A percentile compares a stretch with the other conserved stretches of the same genome.
These are phyloP conservation scores for Talaromyces funiculosus DNA, from an alignment of 2,329 filamentous ascomycete species.

Conservation along the genomic window DNA sequence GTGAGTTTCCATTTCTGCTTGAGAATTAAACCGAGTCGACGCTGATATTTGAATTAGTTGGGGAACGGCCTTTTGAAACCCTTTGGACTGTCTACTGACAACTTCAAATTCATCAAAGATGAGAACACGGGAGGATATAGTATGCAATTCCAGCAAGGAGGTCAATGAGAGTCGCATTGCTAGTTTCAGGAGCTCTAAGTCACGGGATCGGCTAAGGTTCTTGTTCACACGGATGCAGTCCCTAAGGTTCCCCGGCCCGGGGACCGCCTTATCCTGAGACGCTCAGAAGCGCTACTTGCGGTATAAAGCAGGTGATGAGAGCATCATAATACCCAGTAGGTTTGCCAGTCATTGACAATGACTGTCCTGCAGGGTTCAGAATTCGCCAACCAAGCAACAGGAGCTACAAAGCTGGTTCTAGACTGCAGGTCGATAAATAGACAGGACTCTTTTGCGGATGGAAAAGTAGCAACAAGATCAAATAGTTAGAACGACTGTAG, in stretches of 20 bases:
- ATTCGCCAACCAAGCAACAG: background rate
- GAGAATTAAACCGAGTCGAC: background rate
- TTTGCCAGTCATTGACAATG: background rate
- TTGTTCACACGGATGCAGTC: background rate
- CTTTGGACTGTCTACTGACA: slow-evolving; percentile 88
- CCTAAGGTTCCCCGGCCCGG: background rate
- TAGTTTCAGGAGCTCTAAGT: background rate
- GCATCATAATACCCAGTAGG: too few relatives aligned
- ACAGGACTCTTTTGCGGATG: background rate
- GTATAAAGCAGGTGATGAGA: background rate
- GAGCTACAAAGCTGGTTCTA: background rate
- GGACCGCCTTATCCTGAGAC: background rate
- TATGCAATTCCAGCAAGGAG: slow-evolving; percentile 65
- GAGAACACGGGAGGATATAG: slow-evolving; percentile 86
- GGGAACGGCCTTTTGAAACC: slow-evolving; percentile 89
- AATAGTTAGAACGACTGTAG: background rate
- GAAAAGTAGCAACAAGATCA: background rate
- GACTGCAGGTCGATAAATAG: background rate
- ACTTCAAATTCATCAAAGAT: slow-evolving; percentile 91
- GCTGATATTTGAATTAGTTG: slow-evolving; percentile 44
- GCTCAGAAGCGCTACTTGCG: background rate
- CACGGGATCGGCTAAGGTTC: background rate
- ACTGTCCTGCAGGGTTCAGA: background rate
- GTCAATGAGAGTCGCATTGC: background rate
- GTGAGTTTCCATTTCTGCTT: slow-evolving; percentile 35